Evolutionary conservation across 148 eudicot species (phyloP), one percentile per base, ranked within the genome.

Genomic region (Dysphania ambrosioides): DNA sequence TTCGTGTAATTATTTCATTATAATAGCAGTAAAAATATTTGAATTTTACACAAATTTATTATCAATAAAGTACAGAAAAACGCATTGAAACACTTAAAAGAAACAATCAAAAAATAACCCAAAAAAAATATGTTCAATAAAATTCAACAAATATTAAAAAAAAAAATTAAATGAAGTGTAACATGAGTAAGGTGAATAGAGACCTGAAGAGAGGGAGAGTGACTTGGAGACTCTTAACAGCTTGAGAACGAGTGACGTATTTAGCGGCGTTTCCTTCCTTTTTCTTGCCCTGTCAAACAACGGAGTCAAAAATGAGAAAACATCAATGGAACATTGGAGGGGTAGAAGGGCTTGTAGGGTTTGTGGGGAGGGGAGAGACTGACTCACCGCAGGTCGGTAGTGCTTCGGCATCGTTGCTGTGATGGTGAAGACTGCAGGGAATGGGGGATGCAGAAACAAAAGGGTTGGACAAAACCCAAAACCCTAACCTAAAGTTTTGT

Each of bases 221-320:
- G 79, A 90, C 88, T 90, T 94, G 97, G 27, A 91, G 97, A 56
- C 78, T 79, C 79, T 94, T 94, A 10, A 94, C 87, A 34, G 97
- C 96, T 70, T 90, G 93, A n/a, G 96, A 79, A n/a, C 98, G 88
- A 35, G 97, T 94, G 0, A 90, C 81, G 42, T 86, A 94, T 71
- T 83, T 92, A 6, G 96, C 97, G 0, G 90, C 97, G 71, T 91
- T 91, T 0, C 98, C 98, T 87, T 94, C 98, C 79, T 94, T 94
- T 70, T 94, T 94, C 89, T 94, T 94, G 1, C 98, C 98, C 96
- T 94, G 23, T 5, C 31, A n/a, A 35, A 4, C 5, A 38, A 18
- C 5, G 12, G 15, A n/a, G 11, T n/a, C n/a, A 26, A 11, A 2
- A n/a, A 58, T 16, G 21, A 0, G 3, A 66, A 13, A 7, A 70